These are phyloP conservation scores for Cystobasidium sp. DNA, from an alignment of 1,284 basidiomycete species.

Conservation along the genomic window DNA sequence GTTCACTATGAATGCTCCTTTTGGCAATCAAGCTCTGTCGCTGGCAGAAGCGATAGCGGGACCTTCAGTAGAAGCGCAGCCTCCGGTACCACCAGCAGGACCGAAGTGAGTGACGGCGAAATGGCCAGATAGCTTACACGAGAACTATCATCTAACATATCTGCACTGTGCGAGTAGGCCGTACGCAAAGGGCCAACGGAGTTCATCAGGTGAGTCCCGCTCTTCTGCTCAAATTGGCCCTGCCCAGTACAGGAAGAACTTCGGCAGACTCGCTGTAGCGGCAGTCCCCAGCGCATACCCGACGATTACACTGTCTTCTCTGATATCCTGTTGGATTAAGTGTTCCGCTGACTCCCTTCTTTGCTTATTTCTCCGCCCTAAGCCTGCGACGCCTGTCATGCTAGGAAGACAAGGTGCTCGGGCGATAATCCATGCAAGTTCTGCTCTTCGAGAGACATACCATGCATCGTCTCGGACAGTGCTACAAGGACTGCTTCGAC, in stretches of 20 bases:
- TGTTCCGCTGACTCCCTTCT: not conserved
- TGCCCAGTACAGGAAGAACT: not conserved
- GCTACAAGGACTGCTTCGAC: slow-evolving; percentile 13
- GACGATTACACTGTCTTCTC: no score
- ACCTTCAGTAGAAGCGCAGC: no score
- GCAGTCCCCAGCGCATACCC: no score
- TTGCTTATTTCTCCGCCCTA: not conserved
- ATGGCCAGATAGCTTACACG: not conserved
- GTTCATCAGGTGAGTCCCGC: slow-evolving; percentile 2
- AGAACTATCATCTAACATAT: not conserved
- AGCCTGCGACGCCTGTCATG: slow-evolving; percentile 28
- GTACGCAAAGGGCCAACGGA: slow-evolving; percentile 33
- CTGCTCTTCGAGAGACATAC: slow-evolving; percentile 18
- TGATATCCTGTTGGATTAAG: not conserved
- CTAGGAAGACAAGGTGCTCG: slow-evolving; percentile 31
- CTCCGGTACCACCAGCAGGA: not conserved
- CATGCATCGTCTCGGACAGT: slow-evolving; percentile 28
- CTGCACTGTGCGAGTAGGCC: not conserved
- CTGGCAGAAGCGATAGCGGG: no score
- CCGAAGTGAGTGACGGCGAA: not conserved
- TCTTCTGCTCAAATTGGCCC: not conserved
- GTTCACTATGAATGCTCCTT: no score
- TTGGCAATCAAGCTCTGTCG: no score
- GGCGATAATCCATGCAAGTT: slow-evolving; percentile 29
- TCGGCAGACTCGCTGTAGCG: no score